Evolutionary conservation across 2,329 filamentous ascomycete genomes (phyloP), one percentile per base, ranked within the genome.

Genomic region (Ophiostoma sp.): DNA sequence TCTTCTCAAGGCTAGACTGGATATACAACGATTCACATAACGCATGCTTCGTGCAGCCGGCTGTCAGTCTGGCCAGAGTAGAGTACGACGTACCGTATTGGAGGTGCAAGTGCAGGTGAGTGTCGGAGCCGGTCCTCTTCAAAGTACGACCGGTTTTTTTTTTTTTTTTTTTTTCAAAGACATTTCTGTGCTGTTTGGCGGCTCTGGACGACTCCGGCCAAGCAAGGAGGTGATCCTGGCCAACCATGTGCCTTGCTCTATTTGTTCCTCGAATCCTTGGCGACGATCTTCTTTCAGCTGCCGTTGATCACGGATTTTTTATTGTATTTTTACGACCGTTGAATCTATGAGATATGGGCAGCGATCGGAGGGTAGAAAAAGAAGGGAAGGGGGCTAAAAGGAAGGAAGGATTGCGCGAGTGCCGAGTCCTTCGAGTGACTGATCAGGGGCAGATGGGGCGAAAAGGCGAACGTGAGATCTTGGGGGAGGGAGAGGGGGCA

Each of bases 361-460:
- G 48, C 33, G 68, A 69, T 69, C 64, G 64, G 64, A 45, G 12
- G 28, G 55, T 19, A 31, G 28, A 12, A 25, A 25, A 15, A 1
- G 52, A 42, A 64, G 33, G 59, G 59, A 39, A 12, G 61, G 61
- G 45, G 17, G 66, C 66, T 22, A 36, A 69, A 48, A 69, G 45
- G 45, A 70, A 45, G 22, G 52, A 61, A 70, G 69, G 69, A 70
- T 61, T 61, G 33, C 1, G 9, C 36, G 52, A 70, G 52, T 59
- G 45, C 50, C 50, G 69, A 52, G 69, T 61, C 69, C 69, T 59
- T 45, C 36, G n/a, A 22, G 39, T n/a, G 36, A 48, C 45, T 36
- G 66, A 52, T 36, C 28, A 59, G n/a, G 68, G 28, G 48, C 48
- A 55, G 68, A 42, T 63, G 68, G 45, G 68, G 68, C 31, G 19